Base-by-base conservation (phyloP, 2,329 filamentous ascomycete species). In the Fusarium floridanum region DNA sequence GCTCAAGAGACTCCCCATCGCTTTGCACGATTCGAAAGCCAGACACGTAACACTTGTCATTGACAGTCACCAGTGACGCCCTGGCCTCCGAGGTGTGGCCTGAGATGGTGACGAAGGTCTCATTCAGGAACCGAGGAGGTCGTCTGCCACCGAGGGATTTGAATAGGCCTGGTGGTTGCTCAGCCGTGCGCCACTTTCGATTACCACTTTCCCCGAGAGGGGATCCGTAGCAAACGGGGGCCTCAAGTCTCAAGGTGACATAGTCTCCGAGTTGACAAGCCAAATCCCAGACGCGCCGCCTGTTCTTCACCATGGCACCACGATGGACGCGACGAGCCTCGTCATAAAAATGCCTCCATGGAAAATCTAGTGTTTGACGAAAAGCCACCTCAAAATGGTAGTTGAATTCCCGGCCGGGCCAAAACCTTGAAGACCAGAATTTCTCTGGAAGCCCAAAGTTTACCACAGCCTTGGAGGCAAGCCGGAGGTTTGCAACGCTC, bases 261-360 rank as follows among this genome's bases (percentile, higher is more conserved):
- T 61, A 61, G 50, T 68, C 62, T 16, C 61, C 48, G 14, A 68
- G 37, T 17, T 20, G 29, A 39, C 27, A 61, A 6, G 62, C 56
- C 39, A 68, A 5, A 32, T 16, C 24, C 61, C 66, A 68, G 48
- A 61, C 41, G 12, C 66, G 66, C 27, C 53, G 50, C 24, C 66
- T 61, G n/a, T 68, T 68, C 20, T 16, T 39, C 36, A 32, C 29
- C 29, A 32, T 8, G 10, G 7, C 7, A 32, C 29, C 29, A 11
- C 29, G 29, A 32, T 8, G 29, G 8, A 32, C 2, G 29, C 8
- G 8, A 32, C 29, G 29, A 32, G 29, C 29, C 29, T 32, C 7
- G 9, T 9, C 29, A 32, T 32, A 32, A 11, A 8, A 8, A 11
- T 32, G 29, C 8, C 29, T 32, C 29, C 29, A 32, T 32, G 8